Conservation (phyloP, 1,284 basidiomycete genomes). For the Tylopilus sp. region DNA sequence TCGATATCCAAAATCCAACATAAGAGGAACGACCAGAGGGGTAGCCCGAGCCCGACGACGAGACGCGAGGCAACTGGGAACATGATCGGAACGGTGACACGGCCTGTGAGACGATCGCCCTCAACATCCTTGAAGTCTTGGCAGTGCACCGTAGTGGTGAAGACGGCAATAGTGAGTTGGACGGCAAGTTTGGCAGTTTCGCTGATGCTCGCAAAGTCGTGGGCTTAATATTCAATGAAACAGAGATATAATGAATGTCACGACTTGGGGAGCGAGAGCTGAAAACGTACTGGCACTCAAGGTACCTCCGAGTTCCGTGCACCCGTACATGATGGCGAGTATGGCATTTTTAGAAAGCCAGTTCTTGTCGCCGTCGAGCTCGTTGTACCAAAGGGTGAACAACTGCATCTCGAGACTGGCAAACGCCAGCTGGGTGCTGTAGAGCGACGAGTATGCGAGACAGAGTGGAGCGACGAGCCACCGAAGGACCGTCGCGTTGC, state of each 20-base stretch:
- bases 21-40: slow-evolving; percentile 35
- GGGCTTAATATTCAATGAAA: background rate
- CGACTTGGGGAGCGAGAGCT: too few relatives aligned
- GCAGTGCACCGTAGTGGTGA: slow-evolving; percentile 51
- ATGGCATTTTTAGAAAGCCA: slow-evolving; percentile 51
- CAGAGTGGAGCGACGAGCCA: slow-evolving; percentile 51
- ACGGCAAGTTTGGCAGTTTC: slow-evolving; percentile 38
- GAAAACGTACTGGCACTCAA: slow-evolving; percentile 46
- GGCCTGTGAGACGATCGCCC: slow-evolving; percentile 47
- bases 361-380: slow-evolving; percentile 47
- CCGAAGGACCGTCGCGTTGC: slow-evolving; percentile 46
- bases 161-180: slow-evolving; percentile 40
- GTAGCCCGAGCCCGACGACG: slow-evolving; percentile 37
- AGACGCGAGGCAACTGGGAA: slow-evolving; percentile 44
- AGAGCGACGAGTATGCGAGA: slow-evolving; percentile 43
- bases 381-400: slow-evolving; percentile 50
- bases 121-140: slow-evolving; percentile 54
- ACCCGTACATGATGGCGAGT: slow-evolving; percentile 50
- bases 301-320: slow-evolving; percentile 52
- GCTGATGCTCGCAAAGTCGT: slow-evolving; percentile 23
- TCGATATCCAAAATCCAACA: slow-evolving; percentile 39
- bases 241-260: too few relatives aligned
- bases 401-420: slow-evolving; percentile 46
- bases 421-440: slow-evolving; percentile 41
- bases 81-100: slow-evolving; percentile 49